These are phyloP conservation scores for Samsoniella hepiali DNA, from an alignment of 2,329 filamentous ascomycete species.

Conservation along the genomic window DNA sequence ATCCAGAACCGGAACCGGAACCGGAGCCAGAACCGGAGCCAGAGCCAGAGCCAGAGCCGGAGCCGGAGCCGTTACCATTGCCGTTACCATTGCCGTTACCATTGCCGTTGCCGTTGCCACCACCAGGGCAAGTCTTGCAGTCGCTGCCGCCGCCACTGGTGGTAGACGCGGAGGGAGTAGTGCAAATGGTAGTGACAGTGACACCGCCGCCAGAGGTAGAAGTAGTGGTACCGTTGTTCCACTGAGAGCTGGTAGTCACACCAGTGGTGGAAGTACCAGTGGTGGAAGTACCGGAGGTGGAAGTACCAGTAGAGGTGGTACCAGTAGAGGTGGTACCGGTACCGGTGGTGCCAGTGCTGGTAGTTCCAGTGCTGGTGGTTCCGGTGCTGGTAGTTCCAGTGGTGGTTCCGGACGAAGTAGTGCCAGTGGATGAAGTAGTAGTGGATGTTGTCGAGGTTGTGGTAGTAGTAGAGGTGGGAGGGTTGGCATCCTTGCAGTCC, in stretches of 20 bases:
- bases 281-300: not conserved
- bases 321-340: not conserved
- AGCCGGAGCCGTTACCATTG: not conserved
- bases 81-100: not conserved
- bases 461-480: not conserved
- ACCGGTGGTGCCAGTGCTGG: not conserved
- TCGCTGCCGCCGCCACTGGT: not conserved
- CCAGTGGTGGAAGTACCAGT: not conserved
- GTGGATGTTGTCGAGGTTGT: not conserved
- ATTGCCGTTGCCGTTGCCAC: not conserved
- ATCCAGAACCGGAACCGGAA: not conserved
- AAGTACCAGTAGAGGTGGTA: not conserved
- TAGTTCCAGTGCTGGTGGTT: not conserved
- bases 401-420: not conserved
- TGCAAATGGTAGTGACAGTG: constrained; percentile 8
- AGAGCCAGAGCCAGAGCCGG: not conserved
- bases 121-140: constrained; percentile 13
- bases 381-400: not conserved
- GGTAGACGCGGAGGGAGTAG: not conserved
- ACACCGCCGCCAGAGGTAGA: not conserved
- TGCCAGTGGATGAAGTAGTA: constrained; percentile 1
- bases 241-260: not conserved
- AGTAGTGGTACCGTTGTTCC: constrained; percentile 6
- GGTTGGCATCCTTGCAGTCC: constrained; percentile 10
- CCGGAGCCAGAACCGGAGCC: not conserved